These are phyloP conservation scores for Jasminum sambac DNA, from an alignment of 257 asterid species.

Conservation along the genomic window DNA sequence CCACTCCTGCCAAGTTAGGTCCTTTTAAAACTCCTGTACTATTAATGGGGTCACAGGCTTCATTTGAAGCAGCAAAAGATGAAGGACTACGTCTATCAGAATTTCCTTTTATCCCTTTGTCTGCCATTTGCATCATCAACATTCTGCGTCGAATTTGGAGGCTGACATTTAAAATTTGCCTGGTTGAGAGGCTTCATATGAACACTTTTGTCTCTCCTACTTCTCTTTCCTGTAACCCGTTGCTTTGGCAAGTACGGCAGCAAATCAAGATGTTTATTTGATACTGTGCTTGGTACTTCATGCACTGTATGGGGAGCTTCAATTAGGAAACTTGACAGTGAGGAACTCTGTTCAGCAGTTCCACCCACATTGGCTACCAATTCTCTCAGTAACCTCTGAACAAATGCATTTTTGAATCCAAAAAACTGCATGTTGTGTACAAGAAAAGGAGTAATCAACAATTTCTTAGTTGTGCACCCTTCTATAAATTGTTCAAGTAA, in stretches of 20 bases:
- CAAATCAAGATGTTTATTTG: conserved; percentile 40
- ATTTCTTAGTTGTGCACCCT: background rate
- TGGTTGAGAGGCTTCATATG: conserved; percentile 28
- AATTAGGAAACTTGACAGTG: conserved; percentile 33
- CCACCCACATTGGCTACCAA: conserved; percentile 72
- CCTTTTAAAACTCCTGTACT: conserved; percentile 35
- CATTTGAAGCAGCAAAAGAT: conserved; percentile 23
- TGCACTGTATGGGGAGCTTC: conserved; percentile 37
- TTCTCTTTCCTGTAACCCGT: conserved; percentile 59
- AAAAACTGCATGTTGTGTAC: conserved; percentile 60
- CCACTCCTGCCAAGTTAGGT: conserved; percentile 27
- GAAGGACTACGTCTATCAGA: conserved; percentile 22
- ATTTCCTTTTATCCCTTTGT: conserved; percentile 32
- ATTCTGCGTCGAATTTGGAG: conserved; percentile 27
- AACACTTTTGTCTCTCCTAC: conserved; percentile 39
- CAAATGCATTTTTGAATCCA: conserved; percentile 84
- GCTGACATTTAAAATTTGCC: conserved; percentile 27
- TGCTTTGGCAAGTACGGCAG: conserved; percentile 36
- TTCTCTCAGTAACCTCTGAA: conserved; percentile 83
- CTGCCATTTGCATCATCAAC: conserved; percentile 32
- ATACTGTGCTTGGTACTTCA: conserved; percentile 32
- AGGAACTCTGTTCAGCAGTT: conserved; percentile 44
- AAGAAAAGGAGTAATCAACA: conserved; percentile 14
- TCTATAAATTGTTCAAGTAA: conserved; percentile 13
- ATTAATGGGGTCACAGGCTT: conserved; percentile 22